Evolutionary conservation across 192 early-diverging fungal species (phyloP).

Genomic region (Mortierella hygrophila): DNA sequence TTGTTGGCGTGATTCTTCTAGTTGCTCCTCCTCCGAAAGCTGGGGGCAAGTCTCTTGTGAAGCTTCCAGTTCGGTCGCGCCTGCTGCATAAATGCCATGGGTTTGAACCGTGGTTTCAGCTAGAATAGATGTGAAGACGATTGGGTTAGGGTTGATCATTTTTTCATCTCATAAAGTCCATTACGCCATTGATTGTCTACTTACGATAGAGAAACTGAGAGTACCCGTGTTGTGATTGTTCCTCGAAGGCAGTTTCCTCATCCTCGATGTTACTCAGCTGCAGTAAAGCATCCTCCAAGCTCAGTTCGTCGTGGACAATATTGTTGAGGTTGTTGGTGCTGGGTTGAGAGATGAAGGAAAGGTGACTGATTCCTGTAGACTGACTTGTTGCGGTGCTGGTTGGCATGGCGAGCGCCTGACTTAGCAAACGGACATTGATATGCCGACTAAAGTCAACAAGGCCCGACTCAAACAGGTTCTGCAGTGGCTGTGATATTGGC

Average conservation of each 20-base stretch:
- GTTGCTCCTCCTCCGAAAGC: background rate
- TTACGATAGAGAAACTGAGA: background rate
- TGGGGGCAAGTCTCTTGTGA: background rate
- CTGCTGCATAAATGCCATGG: background rate
- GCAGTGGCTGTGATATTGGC: constrained; percentile 24
- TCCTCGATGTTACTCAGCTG: constrained; percentile 11
- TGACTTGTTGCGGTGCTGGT: background rate
- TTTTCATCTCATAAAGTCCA: background rate
- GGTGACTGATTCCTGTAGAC: constrained; percentile 5
- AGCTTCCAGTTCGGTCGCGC: too few species aligned
- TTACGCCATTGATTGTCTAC: background rate
- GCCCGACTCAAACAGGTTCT: constrained; percentile 31
- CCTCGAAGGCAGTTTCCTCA: background rate
- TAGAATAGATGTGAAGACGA: background rate
- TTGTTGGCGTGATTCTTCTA: constrained; percentile 21
- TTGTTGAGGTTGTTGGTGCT: background rate
- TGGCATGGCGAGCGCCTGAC: background rate
- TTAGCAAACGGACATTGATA: constrained; percentile 24
- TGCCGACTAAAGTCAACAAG: constrained; percentile 36
- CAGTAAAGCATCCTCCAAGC: constrained; percentile 9
- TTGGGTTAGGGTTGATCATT: background rate
- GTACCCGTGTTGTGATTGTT: background rate
- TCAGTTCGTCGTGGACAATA: background rate
- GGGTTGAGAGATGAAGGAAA: background rate
- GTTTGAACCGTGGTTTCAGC: background rate